These are phyloP conservation scores for Thelonectria olida DNA, from an alignment of 2,329 filamentous ascomycete species.

Conservation along the genomic window DNA sequence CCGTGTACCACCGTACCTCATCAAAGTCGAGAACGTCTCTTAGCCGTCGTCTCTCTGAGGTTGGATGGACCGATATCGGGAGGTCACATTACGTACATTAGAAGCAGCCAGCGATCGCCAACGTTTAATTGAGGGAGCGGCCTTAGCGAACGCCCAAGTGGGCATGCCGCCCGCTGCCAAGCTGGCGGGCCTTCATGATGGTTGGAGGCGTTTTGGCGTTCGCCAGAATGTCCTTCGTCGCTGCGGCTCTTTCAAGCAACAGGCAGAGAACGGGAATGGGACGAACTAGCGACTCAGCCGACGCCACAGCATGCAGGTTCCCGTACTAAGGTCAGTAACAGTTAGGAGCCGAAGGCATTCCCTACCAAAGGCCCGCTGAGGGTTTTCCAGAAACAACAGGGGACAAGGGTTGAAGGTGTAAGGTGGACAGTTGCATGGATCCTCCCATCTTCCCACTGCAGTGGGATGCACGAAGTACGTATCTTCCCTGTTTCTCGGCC, in stretches of 20 bases:
- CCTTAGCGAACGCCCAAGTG: neutral
- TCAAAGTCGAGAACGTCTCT: neutral
- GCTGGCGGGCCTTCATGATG: constrained; percentile 1
- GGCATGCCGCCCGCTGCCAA: neutral
- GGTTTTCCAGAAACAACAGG: constrained; percentile 29
- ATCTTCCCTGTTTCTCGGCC: neutral
- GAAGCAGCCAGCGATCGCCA: neutral
- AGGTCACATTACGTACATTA: constrained; percentile 1
- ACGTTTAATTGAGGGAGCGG: neutral
- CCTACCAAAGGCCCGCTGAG: constrained; percentile 14
- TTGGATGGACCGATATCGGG: constrained; percentile 13
- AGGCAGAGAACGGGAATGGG: constrained; percentile 8
- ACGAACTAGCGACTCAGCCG: constrained; percentile 22
- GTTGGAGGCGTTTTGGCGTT: constrained; percentile 1
- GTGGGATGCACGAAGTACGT: too few species aligned
- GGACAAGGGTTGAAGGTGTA: constrained; percentile 1
- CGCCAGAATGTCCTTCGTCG: neutral
- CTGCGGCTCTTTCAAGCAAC: constrained; percentile 15
- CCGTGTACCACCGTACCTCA: neutral
- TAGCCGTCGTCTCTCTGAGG: too few species aligned
- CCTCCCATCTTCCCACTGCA: too few species aligned
- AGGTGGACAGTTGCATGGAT: constrained; percentile 1
- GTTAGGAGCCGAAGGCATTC: neutral
- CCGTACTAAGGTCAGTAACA: neutral
- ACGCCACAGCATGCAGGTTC: constrained; percentile 18